Conservation (phyloP, 2,329 filamentous ascomycete species). For the Botrytis sinoallii region DNA sequence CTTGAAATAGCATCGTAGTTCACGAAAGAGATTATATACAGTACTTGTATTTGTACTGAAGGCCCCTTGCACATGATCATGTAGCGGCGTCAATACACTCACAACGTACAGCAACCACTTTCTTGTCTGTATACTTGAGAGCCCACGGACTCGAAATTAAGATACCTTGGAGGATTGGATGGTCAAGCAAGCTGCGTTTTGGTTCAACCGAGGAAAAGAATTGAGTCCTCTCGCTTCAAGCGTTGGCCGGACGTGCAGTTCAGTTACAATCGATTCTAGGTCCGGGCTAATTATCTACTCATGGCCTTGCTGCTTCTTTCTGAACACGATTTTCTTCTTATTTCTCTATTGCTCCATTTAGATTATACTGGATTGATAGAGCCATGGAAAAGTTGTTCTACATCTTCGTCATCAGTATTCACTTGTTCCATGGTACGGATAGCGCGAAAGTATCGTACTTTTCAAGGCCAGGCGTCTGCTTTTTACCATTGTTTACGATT, state of each 20-base stretch:
- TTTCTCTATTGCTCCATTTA: not conserved
- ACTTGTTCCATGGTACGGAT: not conserved
- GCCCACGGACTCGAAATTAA: not conserved
- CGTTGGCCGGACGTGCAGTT: not conserved
- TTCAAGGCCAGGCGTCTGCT: not conserved
- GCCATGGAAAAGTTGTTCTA: not conserved
- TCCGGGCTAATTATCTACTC: not conserved
- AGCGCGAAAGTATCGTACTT: not conserved
- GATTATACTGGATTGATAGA: not conserved
- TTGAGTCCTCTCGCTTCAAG: not conserved
- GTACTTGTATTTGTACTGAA: not conserved
- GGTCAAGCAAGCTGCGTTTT: not conserved
- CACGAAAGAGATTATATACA: not conserved
- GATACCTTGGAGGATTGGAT: rapidly evolving
- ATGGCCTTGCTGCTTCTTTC: not conserved
- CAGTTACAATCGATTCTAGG: not conserved
- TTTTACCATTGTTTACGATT: not conserved
- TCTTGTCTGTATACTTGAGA: not conserved
- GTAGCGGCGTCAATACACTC: not conserved
- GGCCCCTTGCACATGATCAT: not conserved
- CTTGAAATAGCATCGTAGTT: not conserved
- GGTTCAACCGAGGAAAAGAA: too few species aligned
- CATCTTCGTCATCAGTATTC: not conserved
- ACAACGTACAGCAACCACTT: not conserved
- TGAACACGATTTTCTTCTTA: not conserved